Evolutionary conservation across 177 flowering plant genomes (phyloP), one percentile per base, ranked within the genome.

Genomic region (Vitis hybrid): DNA sequence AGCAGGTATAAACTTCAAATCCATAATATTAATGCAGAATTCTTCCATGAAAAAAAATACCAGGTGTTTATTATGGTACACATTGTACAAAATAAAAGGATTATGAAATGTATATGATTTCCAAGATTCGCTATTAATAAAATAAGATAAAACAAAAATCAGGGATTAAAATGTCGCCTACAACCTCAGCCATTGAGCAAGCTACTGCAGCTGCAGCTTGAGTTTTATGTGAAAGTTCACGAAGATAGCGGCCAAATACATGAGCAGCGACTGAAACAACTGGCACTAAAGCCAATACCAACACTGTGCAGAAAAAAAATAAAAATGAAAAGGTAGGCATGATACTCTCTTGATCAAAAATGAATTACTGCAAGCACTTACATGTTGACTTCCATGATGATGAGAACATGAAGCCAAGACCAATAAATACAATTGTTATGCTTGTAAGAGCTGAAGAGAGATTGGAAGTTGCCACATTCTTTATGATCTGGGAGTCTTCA

Each of bases 351-450:
- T 7, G 19, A 3, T 19, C 10, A n/a, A 9, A 56, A 4, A 26
- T n/a, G 14, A 31, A 31, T 8, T 51, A 13, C 31, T 16, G 61
- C 12, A 55, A 26, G 8, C 60, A 53, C 90, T 79, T 75, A 96
- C 99, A 81, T 76, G 99, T 92, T 79, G 92, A 73, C 77, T 89
- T 96, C 99, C 99, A 96, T 10, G 99, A 93, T 67, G 99, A 83
- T 70, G 93, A 50, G 74, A 90, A 88, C 98, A 96, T 96, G 84
- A 93, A 96, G 56, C 81, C 86, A 76, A 96, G 83, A 48, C 99
- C 99, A 72, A 96, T 90, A 76, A 80, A 64, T 60, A 86, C 90
- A 53, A 97, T 92, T 65, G 98, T 58, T 60, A 96, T 70, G 76
- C 88, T 96, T 66, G 91, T 82, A 3, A 96, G 87, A 51, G 95